Evolutionary conservation across 176 grass and related monocot genomes (phyloP), one percentile per base, ranked within the genome.

Genomic region (Stipa capillata): DNA sequence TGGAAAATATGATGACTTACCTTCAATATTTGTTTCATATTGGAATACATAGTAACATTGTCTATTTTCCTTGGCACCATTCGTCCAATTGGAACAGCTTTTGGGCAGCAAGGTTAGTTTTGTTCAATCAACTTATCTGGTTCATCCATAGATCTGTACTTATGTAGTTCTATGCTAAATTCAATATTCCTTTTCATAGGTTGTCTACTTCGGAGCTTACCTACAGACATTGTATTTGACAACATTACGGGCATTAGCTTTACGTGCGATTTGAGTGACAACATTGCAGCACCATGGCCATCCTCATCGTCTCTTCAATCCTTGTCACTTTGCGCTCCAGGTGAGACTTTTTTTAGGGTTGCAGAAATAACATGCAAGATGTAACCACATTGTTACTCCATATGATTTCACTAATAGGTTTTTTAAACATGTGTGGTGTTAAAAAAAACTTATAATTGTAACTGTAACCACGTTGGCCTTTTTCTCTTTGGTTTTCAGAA

Each of bases 201-300:
- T 25, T 98, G 95, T 90, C 83, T 98, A 57, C 85, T 98, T 64
- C 90, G 92, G 73, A 98, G 95, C 77, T 88, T 93, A 72, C 95
- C 95, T 14, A 87, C 90, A 12, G 95, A 98, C 84, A 98, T 98
- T 78, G 73, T 83, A 40, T 90, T 90, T 31, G 95, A 98, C 81
- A 98, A 94, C 74, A 29, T 77, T 74, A 91, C 95, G 3, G 95
- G 95, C 50, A 90, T 98, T 77, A 98, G 95, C 82, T 98, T 98
- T 69, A 94, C 83, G 13, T 98, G 95, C 7, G 95, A 98, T 74
- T 92, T 98, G 75, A 98, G 92, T 36, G 95, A 98, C 28, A 98
- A 98, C 78, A 98, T 98, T 77, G 92, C 87, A 72, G 95, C 95
- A 43, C 95, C 95, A 73, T 98, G 95, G 95, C 95, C 95, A 39